phyloP scores from a whole-genome alignment of 345 rosid species.

The Melaleuca quinquenervia region DNA sequence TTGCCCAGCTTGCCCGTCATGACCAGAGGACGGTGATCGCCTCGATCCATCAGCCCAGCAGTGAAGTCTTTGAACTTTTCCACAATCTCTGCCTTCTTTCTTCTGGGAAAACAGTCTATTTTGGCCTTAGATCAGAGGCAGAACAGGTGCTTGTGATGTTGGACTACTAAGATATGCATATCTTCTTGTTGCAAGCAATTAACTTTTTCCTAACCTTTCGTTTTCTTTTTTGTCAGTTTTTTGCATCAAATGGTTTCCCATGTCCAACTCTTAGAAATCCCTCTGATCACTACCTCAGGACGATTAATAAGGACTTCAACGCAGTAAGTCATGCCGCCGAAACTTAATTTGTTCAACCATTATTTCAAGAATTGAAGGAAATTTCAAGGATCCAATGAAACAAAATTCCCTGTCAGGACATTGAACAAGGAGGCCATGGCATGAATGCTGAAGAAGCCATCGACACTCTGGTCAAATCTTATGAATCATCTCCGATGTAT shows the following conservation, averaged over 20 bases:
- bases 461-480: slow-evolving; percentile 17
- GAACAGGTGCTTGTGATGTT: slow-evolving; percentile 3
- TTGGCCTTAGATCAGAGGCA: slow-evolving; percentile 26
- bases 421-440: slow-evolving; percentile 22
- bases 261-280: too few relatives aligned
- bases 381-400: too few relatives aligned
- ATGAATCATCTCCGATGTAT: slow-evolving; percentile 16
- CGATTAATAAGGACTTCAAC: slow-evolving; percentile 37
- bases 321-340: neutral
- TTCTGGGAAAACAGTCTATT: slow-evolving; percentile 27
- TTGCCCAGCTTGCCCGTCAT: slow-evolving; percentile 16
- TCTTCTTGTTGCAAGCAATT: too few relatives aligned
- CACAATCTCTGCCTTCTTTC: slow-evolving; percentile 34
- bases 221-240: slow-evolving; percentile 17
- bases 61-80: slow-evolving; percentile 29
- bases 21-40: slow-evolving; percentile 29
- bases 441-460: slow-evolving; percentile 29
- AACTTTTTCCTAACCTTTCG: too few relatives aligned
- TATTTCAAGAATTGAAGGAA: neutral
- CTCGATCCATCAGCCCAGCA: slow-evolving; percentile 46
- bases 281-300: slow-evolving; percentile 5
- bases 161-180: too few relatives aligned
- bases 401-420: slow-evolving; percentile 14
- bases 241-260: slow-evolving; percentile 23
- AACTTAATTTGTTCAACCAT: neutral